Evolutionary conservation across 768 basidiomycete genomes (phyloP).

Genomic region (Boletales sp.): DNA sequence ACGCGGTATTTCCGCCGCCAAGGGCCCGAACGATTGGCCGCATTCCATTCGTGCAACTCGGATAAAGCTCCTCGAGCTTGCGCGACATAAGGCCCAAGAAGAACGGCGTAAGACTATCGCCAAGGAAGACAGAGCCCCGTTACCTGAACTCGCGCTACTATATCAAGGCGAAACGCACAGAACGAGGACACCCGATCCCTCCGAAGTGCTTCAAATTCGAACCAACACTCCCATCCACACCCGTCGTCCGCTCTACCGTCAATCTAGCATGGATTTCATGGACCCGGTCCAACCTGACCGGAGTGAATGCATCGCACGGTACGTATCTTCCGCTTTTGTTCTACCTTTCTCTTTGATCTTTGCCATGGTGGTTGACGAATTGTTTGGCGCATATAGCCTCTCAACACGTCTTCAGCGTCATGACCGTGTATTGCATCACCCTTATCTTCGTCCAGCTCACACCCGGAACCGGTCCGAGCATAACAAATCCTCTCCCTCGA

Average conservation of each 20-base stretch:
- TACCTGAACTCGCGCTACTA: slow-evolving; percentile 5
- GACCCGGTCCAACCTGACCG: slow-evolving; percentile 40
- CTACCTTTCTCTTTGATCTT: slow-evolving; percentile 1
- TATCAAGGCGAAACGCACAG: slow-evolving; percentile 11
- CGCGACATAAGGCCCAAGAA: slow-evolving; percentile 63
- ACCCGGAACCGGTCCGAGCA: slow-evolving; percentile 21
- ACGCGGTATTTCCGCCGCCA: slow-evolving; percentile 68
- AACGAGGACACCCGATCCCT: slow-evolving; percentile 24
- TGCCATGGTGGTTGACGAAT: slow-evolving; percentile 7
- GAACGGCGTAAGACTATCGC: slow-evolving; percentile 38
- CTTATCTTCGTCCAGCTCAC: slow-evolving; percentile 46
- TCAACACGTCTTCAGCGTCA: slow-evolving; percentile 65
- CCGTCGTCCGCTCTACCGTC: slow-evolving; percentile 63
- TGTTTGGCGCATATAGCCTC: slow-evolving; percentile 40
- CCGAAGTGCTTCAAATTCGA: slow-evolving; percentile 43
- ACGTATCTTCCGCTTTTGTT: slow-evolving; percentile 25
- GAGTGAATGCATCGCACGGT: slow-evolving; percentile 62
- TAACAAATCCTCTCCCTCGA: slow-evolving; percentile 39
- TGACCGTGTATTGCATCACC: slow-evolving; percentile 60
- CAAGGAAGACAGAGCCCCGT: slow-evolving; percentile 41
- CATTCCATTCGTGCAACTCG: slow-evolving; percentile 81
- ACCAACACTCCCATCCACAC: slow-evolving; percentile 46
- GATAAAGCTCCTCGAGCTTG: slow-evolving; percentile 75
- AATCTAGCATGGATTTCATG: slow-evolving; percentile 88
- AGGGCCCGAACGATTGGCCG: slow-evolving; percentile 77